Evolutionary conservation across 352 stramenopile genomes (phyloP).

Genomic region (Pythium monospermum): DNA sequence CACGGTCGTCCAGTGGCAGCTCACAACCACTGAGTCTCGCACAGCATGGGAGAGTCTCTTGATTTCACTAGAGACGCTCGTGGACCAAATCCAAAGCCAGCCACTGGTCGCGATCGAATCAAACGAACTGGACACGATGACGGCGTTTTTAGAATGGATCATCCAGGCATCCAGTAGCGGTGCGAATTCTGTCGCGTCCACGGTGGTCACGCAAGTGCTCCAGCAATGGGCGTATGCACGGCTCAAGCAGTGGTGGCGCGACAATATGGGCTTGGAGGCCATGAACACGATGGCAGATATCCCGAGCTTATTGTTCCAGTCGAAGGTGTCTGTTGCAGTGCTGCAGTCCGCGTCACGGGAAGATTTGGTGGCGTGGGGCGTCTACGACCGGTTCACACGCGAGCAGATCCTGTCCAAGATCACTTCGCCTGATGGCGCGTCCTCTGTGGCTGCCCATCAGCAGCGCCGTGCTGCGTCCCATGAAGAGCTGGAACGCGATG

Average conservation of each 20-base stretch:
- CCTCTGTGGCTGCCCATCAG: slow-evolving; percentile 14
- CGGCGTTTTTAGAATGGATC: slow-evolving; percentile 52
- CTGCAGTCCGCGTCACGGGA: slow-evolving; percentile 56
- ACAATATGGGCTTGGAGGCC: slow-evolving; percentile 27
- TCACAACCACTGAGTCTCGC: slow-evolving; percentile 16
- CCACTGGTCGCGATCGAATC: slow-evolving; percentile 26
- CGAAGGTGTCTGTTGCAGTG: slow-evolving; percentile 37
- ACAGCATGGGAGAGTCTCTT: slow-evolving; percentile 56
- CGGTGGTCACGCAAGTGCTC: slow-evolving; percentile 13
- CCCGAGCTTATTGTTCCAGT: slow-evolving; percentile 31
- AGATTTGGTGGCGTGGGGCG: slow-evolving; percentile 64
- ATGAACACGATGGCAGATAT: slow-evolving; percentile 10
- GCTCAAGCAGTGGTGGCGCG: slow-evolving; percentile 53
- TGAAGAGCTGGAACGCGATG: slow-evolving; percentile 31
- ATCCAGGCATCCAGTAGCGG: slow-evolving; percentile 32
- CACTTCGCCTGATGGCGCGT: slow-evolving; percentile 11
- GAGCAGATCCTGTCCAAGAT: slow-evolving; percentile 48
- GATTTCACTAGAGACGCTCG: slow-evolving; percentile 30
- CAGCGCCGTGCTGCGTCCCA: slow-evolving; percentile 11
- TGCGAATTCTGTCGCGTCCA: slow-evolving; percentile 4
- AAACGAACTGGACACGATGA: slow-evolving; percentile 36
- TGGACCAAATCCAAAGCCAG: slow-evolving; percentile 33
- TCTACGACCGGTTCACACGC: slow-evolving; percentile 43
- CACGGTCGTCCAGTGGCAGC: slow-evolving; percentile 42
- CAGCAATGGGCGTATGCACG: slow-evolving; percentile 44